Base-by-base conservation (phyloP, 805 yeast genomes). In the Ogataea salicorniae region DNA sequence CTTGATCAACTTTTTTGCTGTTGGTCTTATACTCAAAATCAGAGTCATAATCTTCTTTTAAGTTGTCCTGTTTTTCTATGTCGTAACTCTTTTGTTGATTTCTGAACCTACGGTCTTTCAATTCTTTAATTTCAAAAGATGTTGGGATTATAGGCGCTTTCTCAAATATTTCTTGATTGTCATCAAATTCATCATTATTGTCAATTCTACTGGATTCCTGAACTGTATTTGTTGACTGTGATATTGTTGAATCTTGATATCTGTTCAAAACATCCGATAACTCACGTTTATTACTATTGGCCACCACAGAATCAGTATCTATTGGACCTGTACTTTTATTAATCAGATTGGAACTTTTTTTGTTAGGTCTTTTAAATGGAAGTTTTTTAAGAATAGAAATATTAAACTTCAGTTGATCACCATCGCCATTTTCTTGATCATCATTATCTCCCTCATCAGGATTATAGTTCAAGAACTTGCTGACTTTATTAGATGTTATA, bases 41-140 rank as follows among this genome's bases (percentile, higher is more conserved):
- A 9, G 58, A 46, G 36, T 55, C 60, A 42, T 53, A 54, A 26
- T 61, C 61, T 13, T 55, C 59, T 2, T 45, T 48, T 0, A 48
- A 49, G 29, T 56, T 56, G 37, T 46, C 55, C 41, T 48, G 50
- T 16, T 49, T 54, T 34, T 47, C 46, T 23, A 50, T 59, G 16
- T 45, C 50, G 15, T 52, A 48, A 5, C 41, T 50, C 17, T 35
- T 36, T 13, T 42, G 8, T 23, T 53, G 48, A 15, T 48, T 37
- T 42, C 62, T 47, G 39, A 38, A 46, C 36, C 49, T 45, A 20
- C 62, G 51, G 37, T 62, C 62, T 39, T 54, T 57, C 36, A 57
- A 35, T 42, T 59, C 64, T 33, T 52, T 48, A 1, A 58, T 45
- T 9, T 42, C 48, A 7, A 45, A 42, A 22, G 51, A 45, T 20